A percentile compares a stretch with the other conserved stretches of the same genome.
Conservation (phyloP, 306 rosid genomes). For the Pueraria montana region DNA sequence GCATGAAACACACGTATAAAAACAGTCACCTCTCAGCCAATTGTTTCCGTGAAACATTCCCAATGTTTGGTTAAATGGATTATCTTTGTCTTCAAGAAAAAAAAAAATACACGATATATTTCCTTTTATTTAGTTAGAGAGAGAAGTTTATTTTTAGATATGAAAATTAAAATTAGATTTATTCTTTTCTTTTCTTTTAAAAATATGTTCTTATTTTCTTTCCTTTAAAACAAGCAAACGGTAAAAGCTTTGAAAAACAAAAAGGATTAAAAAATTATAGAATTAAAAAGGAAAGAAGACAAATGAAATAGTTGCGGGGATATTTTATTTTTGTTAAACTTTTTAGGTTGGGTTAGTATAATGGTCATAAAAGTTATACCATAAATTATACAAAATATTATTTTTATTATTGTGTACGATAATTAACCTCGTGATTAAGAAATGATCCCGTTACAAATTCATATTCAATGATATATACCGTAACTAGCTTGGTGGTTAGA, state of each 20-base stretch:
- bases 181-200: too few species aligned
- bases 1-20: conserved; percentile 35
- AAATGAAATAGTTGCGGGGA: neutral
- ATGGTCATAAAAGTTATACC: neutral
- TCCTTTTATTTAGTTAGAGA: neutral
- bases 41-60: neutral
- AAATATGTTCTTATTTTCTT: neutral
- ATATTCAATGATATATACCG: too few species aligned
- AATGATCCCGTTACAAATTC: too few species aligned
- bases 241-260: neutral
- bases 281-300: too few species aligned
- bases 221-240: neutral
- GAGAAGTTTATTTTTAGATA: neutral
- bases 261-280: too few species aligned
- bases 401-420: too few species aligned
- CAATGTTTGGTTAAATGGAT: neutral
- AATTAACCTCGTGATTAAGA: too few species aligned
- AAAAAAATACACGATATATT: neutral
- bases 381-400: too few species aligned
- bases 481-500: too few species aligned
- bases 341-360: neutral
- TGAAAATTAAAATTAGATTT: neutral
- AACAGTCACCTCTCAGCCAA: neutral
- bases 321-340: neutral
- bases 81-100: neutral